Evolutionary conservation across 352 stramenopile genomes (phyloP).

Genomic region (Plasmopara viticola): DNA sequence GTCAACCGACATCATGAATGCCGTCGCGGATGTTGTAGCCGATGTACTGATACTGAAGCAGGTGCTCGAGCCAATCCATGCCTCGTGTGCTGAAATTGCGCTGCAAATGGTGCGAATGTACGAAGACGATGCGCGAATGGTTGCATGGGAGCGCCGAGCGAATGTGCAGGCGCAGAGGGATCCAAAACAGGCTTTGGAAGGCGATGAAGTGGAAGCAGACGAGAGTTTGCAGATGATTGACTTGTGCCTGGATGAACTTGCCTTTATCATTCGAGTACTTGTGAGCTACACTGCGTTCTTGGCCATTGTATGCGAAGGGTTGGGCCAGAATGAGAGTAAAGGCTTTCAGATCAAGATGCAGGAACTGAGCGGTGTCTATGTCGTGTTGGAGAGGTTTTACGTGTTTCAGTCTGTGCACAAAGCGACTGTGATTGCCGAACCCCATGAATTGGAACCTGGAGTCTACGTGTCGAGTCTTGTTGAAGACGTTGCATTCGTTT

Average conservation of each 20-base stretch:
- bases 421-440: constrained; percentile 72
- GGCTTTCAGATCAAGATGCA: constrained; percentile 58
- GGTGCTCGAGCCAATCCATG: constrained; percentile 59
- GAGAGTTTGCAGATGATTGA: constrained; percentile 86
- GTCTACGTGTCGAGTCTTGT: constrained; percentile 79
- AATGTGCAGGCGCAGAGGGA: constrained; percentile 49
- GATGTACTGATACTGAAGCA: constrained; percentile 32
- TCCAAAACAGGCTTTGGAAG: constrained; percentile 15
- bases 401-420: constrained; percentile 83
- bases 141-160: constrained; percentile 68
- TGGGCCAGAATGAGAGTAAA: constrained; percentile 28
- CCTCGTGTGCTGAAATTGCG: constrained; percentile 39
- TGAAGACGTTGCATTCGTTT: constrained; percentile 78
- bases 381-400: constrained; percentile 81
- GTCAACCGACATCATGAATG: constrained; percentile 73
- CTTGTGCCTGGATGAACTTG: constrained; percentile 72
- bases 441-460: constrained; percentile 54
- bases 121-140: constrained; percentile 60
- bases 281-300: constrained; percentile 64
- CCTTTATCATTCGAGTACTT: constrained; percentile 67
- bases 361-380: constrained; percentile 73
- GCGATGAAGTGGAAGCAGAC: constrained; percentile 47
- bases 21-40: constrained; percentile 52
- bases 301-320: constrained; percentile 38
- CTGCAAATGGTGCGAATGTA: constrained; percentile 75